Conservation (phyloP, 805 yeast species). For the Kazachstania psychrophila region DNA sequence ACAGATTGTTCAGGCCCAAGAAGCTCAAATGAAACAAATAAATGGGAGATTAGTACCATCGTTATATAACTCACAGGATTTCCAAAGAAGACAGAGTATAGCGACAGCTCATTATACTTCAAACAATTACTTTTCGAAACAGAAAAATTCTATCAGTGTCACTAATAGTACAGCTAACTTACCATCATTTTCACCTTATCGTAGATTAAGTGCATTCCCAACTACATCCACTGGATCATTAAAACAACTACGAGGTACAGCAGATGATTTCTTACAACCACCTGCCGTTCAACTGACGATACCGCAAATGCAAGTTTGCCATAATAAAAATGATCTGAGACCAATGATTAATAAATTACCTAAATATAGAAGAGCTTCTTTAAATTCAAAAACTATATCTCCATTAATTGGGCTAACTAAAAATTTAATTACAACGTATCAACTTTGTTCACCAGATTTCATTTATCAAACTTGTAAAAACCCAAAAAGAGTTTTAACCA, state of each 20-base stretch:
- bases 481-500: constrained; percentile 86
- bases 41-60: constrained; percentile 17
- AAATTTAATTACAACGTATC: constrained; percentile 67
- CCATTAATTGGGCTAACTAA: constrained; percentile 77
- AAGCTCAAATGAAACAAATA: constrained; percentile 12
- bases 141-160: neutral
- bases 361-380: constrained; percentile 60
- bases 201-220: constrained; percentile 26
- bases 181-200: constrained; percentile 17
- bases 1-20: constrained; percentile 5
- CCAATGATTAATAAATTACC: constrained; percentile 57
- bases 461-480: constrained; percentile 75
- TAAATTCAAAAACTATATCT: constrained; percentile 54
- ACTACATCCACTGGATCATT: constrained; percentile 9
- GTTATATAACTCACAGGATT: constrained; percentile 18
- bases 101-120: constrained; percentile 20
- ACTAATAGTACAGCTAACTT: neutral
- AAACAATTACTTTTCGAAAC: neutral
- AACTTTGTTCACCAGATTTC: constrained; percentile 77
- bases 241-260: constrained; percentile 29
- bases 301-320: constrained; percentile 42
- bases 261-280: constrained; percentile 6
- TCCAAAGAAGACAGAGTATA: constrained; percentile 32
- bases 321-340: constrained; percentile 41
- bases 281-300: constrained; percentile 24